Conservation (phyloP, 169 alveolate species). For the Cryptosporidium ubiquitum region DNA sequence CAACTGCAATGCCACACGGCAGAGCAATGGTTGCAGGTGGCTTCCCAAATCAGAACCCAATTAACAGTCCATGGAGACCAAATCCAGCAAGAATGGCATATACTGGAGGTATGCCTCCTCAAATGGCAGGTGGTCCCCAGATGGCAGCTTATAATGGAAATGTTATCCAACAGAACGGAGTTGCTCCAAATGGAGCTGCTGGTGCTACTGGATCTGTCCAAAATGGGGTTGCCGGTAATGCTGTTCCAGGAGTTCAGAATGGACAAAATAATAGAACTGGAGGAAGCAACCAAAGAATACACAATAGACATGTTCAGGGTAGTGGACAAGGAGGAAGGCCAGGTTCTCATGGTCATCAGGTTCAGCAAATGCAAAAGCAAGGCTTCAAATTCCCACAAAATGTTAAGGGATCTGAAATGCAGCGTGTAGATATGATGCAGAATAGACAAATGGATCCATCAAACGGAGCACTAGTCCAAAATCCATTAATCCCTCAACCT, state of each 20-base stretch:
- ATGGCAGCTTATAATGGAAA: constrained; percentile 45
- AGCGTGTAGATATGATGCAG: constrained; percentile 61
- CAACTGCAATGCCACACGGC: constrained; percentile 56
- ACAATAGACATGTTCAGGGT: constrained; percentile 54
- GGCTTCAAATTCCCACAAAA: constrained; percentile 52
- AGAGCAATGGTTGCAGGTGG: constrained; percentile 48
- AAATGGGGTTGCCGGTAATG: constrained; percentile 30
- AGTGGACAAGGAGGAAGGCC: constrained; percentile 43
- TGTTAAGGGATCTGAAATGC: constrained; percentile 35
- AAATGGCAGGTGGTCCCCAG: constrained; percentile 56
- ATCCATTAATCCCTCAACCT: constrained; percentile 44
- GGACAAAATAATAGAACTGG: constrained; percentile 33
- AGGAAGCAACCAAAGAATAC: constrained; percentile 56
- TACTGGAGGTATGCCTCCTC: constrained; percentile 57
- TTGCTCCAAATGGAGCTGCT: constrained; percentile 17
- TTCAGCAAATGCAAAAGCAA: constrained; percentile 46
- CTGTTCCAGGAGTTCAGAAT: constrained; percentile 35
- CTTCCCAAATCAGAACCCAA: constrained; percentile 39
- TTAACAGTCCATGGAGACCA: constrained; percentile 69
- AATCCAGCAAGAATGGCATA: constrained; percentile 54
- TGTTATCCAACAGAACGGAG: constrained; percentile 50
- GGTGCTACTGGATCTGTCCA: constrained; percentile 18
- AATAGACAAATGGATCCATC: constrained; percentile 53
- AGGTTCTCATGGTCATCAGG: constrained; percentile 49
- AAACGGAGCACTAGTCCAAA: constrained; percentile 11